Conservation (phyloP, 2,329 filamentous ascomycete species). For the Penicillium sp. region DNA sequence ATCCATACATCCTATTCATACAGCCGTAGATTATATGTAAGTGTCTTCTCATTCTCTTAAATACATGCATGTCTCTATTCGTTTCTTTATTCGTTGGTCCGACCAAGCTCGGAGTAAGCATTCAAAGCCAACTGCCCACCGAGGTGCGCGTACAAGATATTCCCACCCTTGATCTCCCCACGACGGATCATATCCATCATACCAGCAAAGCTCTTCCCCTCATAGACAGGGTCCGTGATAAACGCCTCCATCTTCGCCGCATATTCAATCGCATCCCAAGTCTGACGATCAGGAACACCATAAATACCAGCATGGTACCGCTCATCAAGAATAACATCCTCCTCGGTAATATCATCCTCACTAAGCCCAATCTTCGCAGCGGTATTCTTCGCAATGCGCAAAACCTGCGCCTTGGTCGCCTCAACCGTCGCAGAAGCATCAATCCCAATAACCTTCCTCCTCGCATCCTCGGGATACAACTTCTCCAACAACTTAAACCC, state of each 20-base stretch:
- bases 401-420: constrained; percentile 64
- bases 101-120: constrained; percentile 57
- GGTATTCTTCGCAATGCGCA: constrained; percentile 65
- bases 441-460: constrained; percentile 63
- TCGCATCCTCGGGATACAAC: constrained; percentile 40
- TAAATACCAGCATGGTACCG: constrained; percentile 68
- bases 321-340: constrained; percentile 63
- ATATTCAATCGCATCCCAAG: constrained; percentile 67
- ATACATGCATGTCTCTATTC: background rate
- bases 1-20: background rate
- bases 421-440: constrained; percentile 61
- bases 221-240: constrained; percentile 74
- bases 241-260: constrained; percentile 68
- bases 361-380: constrained; percentile 62
- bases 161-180: constrained; percentile 62
- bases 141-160: constrained; percentile 69
- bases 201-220: constrained; percentile 72
- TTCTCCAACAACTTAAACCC: constrained; percentile 66
- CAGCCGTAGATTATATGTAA: background rate
- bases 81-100: constrained; percentile 14
- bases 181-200: constrained; percentile 67
- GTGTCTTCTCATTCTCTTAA: background rate
- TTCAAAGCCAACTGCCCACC: constrained; percentile 70
- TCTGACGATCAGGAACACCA: constrained; percentile 65
- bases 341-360: constrained; percentile 60